Evolutionary conservation across 108 stramenopile genomes (phyloP).

Genomic region (Skeletonema potamos): DNA sequence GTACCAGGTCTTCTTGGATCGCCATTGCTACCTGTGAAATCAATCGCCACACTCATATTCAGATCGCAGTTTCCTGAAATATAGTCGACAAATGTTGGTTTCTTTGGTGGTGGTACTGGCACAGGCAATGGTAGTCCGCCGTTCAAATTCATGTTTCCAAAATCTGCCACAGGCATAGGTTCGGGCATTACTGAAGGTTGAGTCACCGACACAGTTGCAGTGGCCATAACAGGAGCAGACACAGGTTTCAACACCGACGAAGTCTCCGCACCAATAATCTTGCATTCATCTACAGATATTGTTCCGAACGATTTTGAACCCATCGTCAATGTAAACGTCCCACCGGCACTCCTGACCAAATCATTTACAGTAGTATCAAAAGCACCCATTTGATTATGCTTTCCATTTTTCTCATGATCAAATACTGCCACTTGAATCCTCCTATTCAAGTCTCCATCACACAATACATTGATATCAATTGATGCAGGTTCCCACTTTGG

Average conservation of each 20-base stretch:
- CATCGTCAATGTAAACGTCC: slow-evolving; percentile 10
- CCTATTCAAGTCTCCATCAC: slow-evolving; percentile 78
- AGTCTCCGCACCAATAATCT: slow-evolving; percentile 24
- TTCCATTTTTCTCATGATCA: slow-evolving; percentile 67
- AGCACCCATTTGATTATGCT: slow-evolving; percentile 75
- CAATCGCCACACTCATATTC: slow-evolving; percentile 81
- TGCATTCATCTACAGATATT: slow-evolving; percentile 25
- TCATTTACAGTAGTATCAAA: slow-evolving; percentile 59
- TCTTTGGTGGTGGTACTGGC: slow-evolving; percentile 4
- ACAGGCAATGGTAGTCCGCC: neutral
- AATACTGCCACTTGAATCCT: slow-evolving; percentile 69
- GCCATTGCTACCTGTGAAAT: slow-evolving; percentile 94
- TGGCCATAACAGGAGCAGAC: neutral
- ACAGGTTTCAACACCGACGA: neutral
- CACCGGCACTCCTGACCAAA: slow-evolving; percentile 10
- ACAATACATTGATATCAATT: slow-evolving; percentile 68
- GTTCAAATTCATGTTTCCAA: slow-evolving; percentile 17
- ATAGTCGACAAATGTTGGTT: slow-evolving; percentile 72
- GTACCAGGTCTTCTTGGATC: slow-evolving; percentile 78
- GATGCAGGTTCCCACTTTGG: slow-evolving; percentile 69
- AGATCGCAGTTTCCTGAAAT: slow-evolving; percentile 74
- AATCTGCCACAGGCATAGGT: slow-evolving; percentile 16
- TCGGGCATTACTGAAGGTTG: slow-evolving; percentile 6
- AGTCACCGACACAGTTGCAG: neutral
- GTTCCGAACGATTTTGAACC: slow-evolving; percentile 23